Base-by-base conservation (phyloP, 106 monocot species). In the Phalaenopsis equestris region DNA sequence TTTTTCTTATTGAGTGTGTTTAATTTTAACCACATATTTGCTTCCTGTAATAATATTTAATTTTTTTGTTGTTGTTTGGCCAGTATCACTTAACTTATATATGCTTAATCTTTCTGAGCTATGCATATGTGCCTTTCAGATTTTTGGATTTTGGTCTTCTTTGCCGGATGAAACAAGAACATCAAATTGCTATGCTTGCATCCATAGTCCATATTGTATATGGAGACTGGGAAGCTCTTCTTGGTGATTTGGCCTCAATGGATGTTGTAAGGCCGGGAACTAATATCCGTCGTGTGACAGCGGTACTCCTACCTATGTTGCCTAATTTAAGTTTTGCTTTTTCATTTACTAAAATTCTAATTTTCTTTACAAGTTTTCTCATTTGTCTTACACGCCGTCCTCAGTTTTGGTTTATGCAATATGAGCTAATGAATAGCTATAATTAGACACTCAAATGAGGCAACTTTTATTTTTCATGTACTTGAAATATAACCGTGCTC, bases 121-220 rank as follows among this genome's bases (percentile, higher is more conserved):
- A 72, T 72, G 12, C 37, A 80, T 36, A 78, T 58, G 41, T 67
- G 8, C 42, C 14, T 84, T 81, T 83, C 84, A 97, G 96, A 84
- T 92, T 97, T 92, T 84, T 97, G 42, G 96, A 97, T 89, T 97
- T 96, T 88, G 96, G 96, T 79, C 89, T 97, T 84, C 85, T 97
- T 86, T 97, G 94, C 75, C 90, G 86, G 79, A 94, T 97, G 93
- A 89, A 97, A 83, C 88, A 86, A 89, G 90, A 88, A 77, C 96
- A 97, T 80, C 93, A 97, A 76, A 41, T 86, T 80, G 96, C 96
- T 45, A 94, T 97, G 94, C 94, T 97, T 80, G 90, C 92, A 42
- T 86, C 87, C 75, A 97, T 97, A 83, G 79, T 94, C 75, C 96
- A 97, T 61, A 97, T 94, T 68, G 92, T 87, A 55, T 90, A 85